A percentile compares a stretch with the other conserved stretches of the same genome.
Conservation (phyloP, 2,329 filamentous ascomycete genomes). For the Neofusicoccum cordaticola region DNA sequence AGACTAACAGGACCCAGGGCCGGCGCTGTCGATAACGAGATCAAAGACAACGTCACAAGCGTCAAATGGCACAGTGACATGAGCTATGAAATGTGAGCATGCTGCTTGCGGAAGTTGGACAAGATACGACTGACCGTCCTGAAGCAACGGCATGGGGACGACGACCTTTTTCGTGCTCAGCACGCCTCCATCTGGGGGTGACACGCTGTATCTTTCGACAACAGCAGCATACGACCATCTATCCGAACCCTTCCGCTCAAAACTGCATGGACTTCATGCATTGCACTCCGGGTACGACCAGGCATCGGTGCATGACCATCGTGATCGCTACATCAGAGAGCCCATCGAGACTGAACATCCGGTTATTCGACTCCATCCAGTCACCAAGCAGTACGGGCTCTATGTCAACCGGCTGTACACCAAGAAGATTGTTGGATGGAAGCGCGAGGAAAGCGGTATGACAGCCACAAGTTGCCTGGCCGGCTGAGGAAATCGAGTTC, state of each 20-base stretch:
- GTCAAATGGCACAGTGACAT: constrained; percentile 16
- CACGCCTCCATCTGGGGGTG: background rate
- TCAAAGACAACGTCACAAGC: constrained; percentile 10
- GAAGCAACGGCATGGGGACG: constrained; percentile 13
- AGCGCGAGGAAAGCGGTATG: constrained; percentile 19
- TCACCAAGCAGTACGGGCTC: constrained; percentile 19
- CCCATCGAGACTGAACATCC: constrained; percentile 18
- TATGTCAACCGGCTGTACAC: constrained; percentile 21
- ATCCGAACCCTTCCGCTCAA: constrained; percentile 16
- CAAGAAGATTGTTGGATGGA: constrained; percentile 19
- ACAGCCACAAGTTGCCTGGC: background rate
- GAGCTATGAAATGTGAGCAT: constrained; percentile 6
- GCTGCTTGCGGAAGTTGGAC: background rate
- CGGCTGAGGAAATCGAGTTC: background rate
- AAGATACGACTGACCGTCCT: background rate
- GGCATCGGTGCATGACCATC: constrained; percentile 13
- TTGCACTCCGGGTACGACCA: constrained; percentile 18
- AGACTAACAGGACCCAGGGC: background rate
- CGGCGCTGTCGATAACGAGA: constrained; percentile 9
- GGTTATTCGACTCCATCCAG: constrained; percentile 20
- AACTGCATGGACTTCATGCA: constrained; percentile 18
- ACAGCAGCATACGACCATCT: constrained; percentile 10
- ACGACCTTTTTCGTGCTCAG: constrained; percentile 10
- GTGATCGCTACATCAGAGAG: constrained; percentile 11
- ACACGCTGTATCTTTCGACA: constrained; percentile 4